These are phyloP conservation scores for Periconia macrospinosa DNA, from an alignment of 2,329 filamentous ascomycete species.

Conservation along the genomic window DNA sequence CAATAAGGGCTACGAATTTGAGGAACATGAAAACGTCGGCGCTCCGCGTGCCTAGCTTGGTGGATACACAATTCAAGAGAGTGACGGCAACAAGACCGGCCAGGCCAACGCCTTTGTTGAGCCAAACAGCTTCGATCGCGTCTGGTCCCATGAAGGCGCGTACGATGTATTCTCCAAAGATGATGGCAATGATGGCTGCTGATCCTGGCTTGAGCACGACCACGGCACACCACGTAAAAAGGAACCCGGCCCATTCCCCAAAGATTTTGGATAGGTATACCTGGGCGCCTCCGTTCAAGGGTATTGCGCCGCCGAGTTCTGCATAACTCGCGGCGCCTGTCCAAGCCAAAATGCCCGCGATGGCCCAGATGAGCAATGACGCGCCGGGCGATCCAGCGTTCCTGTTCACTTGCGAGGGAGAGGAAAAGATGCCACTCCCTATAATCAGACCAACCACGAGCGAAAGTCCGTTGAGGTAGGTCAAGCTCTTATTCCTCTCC, in stretches of 20 bases:
- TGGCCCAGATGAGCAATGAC: constrained; percentile 84
- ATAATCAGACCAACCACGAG: constrained; percentile 93
- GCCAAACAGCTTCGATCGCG: constrained; percentile 77
- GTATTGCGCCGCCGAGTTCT: constrained; percentile 92
- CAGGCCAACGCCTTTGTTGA: constrained; percentile 86
- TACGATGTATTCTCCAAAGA: constrained; percentile 97
- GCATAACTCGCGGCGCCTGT: constrained; percentile 94
- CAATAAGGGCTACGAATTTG: constrained; percentile 88
- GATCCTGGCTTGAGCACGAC: constrained; percentile 92
- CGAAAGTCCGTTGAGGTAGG: constrained; percentile 89
- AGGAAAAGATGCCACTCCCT: constrained; percentile 94
- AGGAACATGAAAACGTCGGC: constrained; percentile 96
- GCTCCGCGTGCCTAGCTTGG: constrained; percentile 80
- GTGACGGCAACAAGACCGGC: constrained; percentile 76
- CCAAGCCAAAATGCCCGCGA: constrained; percentile 93
- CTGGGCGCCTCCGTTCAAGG: constrained; percentile 90
- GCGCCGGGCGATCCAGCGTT: constrained; percentile 92
- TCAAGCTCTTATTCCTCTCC: constrained; percentile 94
- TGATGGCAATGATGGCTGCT: constrained; percentile 92
- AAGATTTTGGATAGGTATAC: constrained; percentile 96
- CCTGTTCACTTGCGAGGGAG: constrained; percentile 86
- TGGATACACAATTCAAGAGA: constrained; percentile 86
- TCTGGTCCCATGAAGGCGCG: constrained; percentile 85
- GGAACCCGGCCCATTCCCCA: constrained; percentile 86
- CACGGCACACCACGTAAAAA: constrained; percentile 96